Evolutionary conservation across 1,284 basidiomycete species (phyloP).

Genomic region (Irpex sp.): DNA sequence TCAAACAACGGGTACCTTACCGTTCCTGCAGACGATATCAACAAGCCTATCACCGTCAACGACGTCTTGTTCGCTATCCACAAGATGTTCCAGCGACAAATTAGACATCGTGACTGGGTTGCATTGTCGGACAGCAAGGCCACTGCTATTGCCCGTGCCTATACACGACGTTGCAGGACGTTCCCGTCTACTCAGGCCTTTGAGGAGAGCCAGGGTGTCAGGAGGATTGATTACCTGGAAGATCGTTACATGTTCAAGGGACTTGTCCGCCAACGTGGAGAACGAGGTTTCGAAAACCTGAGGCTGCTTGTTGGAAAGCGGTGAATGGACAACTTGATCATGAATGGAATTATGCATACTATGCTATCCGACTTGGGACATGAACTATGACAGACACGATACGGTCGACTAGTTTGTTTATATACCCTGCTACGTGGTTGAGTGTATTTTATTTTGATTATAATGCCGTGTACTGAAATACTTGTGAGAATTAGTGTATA

Average conservation of each 20-base stretch:
- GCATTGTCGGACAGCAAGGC: slow-evolving; percentile 37
- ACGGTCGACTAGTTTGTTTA: not conserved
- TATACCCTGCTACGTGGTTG: not conserved
- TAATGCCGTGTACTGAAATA: not conserved
- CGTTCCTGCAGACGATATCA: slow-evolving; percentile 15
- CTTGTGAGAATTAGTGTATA: not conserved
- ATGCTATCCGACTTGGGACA: not conserved
- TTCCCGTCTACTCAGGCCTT: slow-evolving; percentile 35
- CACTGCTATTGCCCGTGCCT: slow-evolving; percentile 48
- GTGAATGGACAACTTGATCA: not conserved
- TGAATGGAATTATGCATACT: not conserved
- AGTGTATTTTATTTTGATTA: not conserved
- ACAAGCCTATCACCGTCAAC: slow-evolving; percentile 48
- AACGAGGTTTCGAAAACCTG: slow-evolving; percentile 37
- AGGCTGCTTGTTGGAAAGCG: slow-evolving; percentile 30
- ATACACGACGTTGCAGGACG: slow-evolving; percentile 47
- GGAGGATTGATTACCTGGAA: slow-evolving; percentile 46
- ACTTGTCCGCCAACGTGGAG: slow-evolving; percentile 36
- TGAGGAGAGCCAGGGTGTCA: slow-evolving; percentile 43
- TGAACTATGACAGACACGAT: not conserved
- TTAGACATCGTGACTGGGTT: slow-evolving; percentile 57
- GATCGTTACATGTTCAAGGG: slow-evolving; percentile 54
- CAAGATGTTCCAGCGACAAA: slow-evolving; percentile 44
- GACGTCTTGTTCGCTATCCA: slow-evolving; percentile 57
- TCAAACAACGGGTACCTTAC: slow-evolving; percentile 21